Evolutionary conservation across 2,329 filamentous ascomycete genomes (phyloP).

Genomic region (Talaromyces piceae): DNA sequence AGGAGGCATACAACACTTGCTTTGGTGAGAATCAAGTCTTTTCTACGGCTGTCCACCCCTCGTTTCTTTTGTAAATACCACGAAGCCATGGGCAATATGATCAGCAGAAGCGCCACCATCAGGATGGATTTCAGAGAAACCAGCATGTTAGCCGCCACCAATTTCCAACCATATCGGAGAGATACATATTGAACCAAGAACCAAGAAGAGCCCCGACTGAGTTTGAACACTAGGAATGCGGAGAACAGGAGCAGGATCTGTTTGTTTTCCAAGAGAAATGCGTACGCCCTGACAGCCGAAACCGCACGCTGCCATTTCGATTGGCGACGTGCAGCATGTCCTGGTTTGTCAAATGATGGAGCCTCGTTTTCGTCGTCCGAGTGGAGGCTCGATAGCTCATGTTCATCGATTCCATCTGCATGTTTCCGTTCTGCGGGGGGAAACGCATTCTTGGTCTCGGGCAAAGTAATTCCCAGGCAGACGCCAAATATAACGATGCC

Average conservation of each 20-base stretch:
- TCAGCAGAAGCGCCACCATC: constrained; percentile 41
- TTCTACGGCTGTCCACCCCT: constrained; percentile 30
- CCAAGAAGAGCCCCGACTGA: constrained; percentile 41
- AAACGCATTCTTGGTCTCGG: constrained; percentile 33
- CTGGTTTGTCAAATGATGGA: constrained; percentile 6
- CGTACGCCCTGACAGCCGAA: constrained; percentile 29
- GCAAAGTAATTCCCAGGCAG: constrained; percentile 26
- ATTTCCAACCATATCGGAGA: constrained; percentile 43
- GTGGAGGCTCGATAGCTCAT: constrained; percentile 24
- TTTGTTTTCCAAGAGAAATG: constrained; percentile 33
- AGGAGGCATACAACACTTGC: constrained; percentile 38
- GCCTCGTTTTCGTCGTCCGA: constrained; percentile 12
- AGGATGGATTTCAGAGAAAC: constrained; percentile 42
- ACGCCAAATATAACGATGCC: constrained; percentile 26
- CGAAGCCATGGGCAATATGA: constrained; percentile 38
- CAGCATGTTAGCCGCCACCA: constrained; percentile 37
- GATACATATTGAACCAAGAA: constrained; percentile 47
- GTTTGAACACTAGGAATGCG: constrained; percentile 42
- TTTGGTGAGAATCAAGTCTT: constrained; percentile 42
- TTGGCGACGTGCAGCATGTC: constrained; percentile 6
- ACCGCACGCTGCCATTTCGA: background rate
- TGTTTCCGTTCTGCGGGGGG: constrained; percentile 6
- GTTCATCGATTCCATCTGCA: background rate
- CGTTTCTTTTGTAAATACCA: constrained; percentile 30
- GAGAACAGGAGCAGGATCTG: constrained; percentile 38